Evolutionary conservation across 176 grass and related monocot genomes (phyloP), one percentile per base, ranked within the genome.

Genomic region (Dendrocalamus sinicus): DNA sequence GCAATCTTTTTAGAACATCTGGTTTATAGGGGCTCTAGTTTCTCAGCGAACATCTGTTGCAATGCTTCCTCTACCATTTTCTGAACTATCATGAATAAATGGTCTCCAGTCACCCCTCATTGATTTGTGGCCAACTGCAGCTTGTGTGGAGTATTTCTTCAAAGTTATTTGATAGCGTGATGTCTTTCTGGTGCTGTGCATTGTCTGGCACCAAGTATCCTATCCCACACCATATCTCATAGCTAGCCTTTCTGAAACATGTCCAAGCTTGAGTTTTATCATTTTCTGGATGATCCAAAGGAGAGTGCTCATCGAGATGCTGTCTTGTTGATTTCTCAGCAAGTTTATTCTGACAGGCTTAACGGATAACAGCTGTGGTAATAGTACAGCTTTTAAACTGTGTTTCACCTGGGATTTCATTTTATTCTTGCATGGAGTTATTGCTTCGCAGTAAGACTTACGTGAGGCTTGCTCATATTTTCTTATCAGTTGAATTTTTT

Each of bases 11-110:
- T 35, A 46, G 17, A 48, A 37, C 70, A 40, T 50, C 13, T 48
- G 26, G 12, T 40, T 13, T 12, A 48, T n/a, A 55, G 12, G 73
- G 17, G n/a, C 30, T 37, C 12, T 48, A 62, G 39, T 17, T 45
- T 74, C 24, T 62, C 39, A 63, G 57, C 46, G n/a, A 78, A 78
- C 10, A 46, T 78, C n/a, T 78, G 4, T 47, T 35, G 47, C 72
- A 35, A 35, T 4, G 48, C 72, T 54, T 75, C 4, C 24, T 35
- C 26, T 75, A 28, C 3, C 48, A 60, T 60, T 60, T 60, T 60
- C 22, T 60, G 57, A 60, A 60, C 57, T 60, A 54, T 9, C 46
- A 54, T 35, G 24, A 53, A 15, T 75, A 6, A 32, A 32, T 53
- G 26, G 14, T 6, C 26, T 54, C 35, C 9, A 22, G 62, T 60